Base-by-base conservation (phyloP, 805 yeast species). In the Wickerhamomyces chaumierensis region DNA sequence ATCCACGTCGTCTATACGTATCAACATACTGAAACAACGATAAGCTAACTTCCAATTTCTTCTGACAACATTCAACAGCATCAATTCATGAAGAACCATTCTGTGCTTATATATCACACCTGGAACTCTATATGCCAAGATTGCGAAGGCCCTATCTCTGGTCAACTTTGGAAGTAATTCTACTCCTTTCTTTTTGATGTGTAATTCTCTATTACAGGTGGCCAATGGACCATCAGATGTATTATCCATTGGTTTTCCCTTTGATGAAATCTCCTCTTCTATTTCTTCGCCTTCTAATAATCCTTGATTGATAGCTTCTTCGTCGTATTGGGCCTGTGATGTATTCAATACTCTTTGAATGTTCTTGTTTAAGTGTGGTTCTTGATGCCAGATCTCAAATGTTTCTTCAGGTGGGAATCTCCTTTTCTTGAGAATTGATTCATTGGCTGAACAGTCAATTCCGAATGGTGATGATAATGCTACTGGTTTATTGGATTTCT, bases 41-140 rank as follows among this genome's bases (percentile, higher is more conserved):
- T 73, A 75, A 0, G 83, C 81, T 14, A 62, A 34, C 5, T 52
- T 47, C 86, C 86, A 81, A 8, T 75, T 66, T 23, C 60, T 51
- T 29, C 65, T 56, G 33, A 71, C 48, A 3, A 81, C 51, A 40
- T 65, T 64, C 11, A 71, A 31, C 44, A 77, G 79, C 27, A 81
- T 51, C 3, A 53, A 23, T 17, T 41, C 38, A 3, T 33, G 18
- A 5, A 53, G 27, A 1, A 41, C 17, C 2, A 27, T 20, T 4
- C 13, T 31, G 14, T 52, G 54, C 6, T 44, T 38, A 12, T 18
- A 37, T 5, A 33, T 39, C 2, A 48, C 23, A 13, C 39, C 18
- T 27, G 17, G 14, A 36, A 36, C 15, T 18, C 14, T 9, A n/a
- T 7, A 21, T 23, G 35, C 36, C 16, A 31, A 31, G 13, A 12